Base-by-base conservation (phyloP, 2,329 filamentous ascomycete species). In the Helotiales sp. region DNA sequence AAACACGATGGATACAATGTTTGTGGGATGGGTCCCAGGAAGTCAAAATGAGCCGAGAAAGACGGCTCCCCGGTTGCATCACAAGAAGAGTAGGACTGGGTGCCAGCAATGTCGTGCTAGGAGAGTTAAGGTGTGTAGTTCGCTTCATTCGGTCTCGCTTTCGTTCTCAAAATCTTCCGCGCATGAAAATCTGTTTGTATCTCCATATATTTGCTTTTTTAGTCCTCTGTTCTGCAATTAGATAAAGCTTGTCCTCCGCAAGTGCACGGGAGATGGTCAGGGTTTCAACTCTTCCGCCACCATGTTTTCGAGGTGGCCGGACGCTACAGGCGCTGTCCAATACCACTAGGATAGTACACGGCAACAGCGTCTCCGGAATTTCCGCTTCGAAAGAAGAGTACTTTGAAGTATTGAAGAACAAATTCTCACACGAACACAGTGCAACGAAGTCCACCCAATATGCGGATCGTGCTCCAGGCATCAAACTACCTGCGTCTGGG, bases 51-150 rank as follows among this genome's bases (percentile, higher is more conserved):
- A 44, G 5, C 46, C 48, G 24, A 42, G 47, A n/a, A 60, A 57
- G 10, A 33, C 48, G 3, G 54, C 58, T 17, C 58, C 58, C 6
- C 46, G 58, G 24, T 33, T 60, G 40, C 52, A 60, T 42, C 71
- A 73, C 50, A 70, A 66, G 63, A 72, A 73, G 60, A 69, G 67
- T 29, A 58, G 66, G 31, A 67, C 64, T 31, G 71, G 70, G 0
- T 72, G 71, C 54, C 57, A 67, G 17, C 63, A 67, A 50, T 73
- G 69, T 56, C 70, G 70, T 52, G 61, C 63, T 10, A 55, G 70
- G 31, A 59, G 70, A 27, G 70, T 72, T 17, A 73, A 72, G 67
- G 70, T 72, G 40, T n/a, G 59, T 52, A 9, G 30, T 25, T 44
- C 22, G 19, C 22, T n/a, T 44, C 9, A 12, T 38, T 55, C 27